These are phyloP conservation scores for Omphalea diandra DNA, from an alignment of 441 rosid genomes.

Conservation along the genomic window DNA sequence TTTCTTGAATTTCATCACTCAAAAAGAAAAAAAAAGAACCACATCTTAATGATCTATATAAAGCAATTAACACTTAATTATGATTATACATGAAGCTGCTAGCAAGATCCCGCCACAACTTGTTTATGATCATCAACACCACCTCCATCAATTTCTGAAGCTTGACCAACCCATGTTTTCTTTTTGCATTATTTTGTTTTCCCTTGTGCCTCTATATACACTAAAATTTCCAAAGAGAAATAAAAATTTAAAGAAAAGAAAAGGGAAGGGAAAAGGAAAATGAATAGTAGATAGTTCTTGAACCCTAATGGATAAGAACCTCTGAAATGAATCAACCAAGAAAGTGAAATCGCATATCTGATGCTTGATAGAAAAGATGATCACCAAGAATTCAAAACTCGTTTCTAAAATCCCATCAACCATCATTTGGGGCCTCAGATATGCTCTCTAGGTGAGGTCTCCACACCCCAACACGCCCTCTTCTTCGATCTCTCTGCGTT, in stretches of 20 bases:
- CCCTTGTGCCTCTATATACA: constrained; percentile 37
- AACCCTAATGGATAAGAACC: constrained; percentile 38
- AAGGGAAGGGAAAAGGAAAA: constrained; percentile 8
- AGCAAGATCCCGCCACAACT: constrained; percentile 19
- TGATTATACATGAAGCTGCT: neutral
- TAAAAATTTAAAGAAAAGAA: neutral
- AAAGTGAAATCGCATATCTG: too few relatives aligned
- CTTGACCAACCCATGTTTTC: neutral
- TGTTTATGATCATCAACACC: constrained; percentile 4
- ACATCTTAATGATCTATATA: neutral
- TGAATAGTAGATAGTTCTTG: constrained; percentile 16
- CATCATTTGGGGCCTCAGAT: constrained; percentile 51
- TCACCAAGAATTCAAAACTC: neutral
- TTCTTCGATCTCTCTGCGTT: constrained; percentile 68
- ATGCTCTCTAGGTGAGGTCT: constrained; percentile 94
- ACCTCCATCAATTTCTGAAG: constrained; percentile 5
- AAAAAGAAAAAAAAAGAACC: neutral
- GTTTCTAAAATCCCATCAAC: neutral
- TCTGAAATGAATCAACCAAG: constrained; percentile 28
- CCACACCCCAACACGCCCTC: constrained; percentile 91
- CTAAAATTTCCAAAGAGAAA: constrained; percentile 7
- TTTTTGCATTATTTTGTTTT: constrained; percentile 12
- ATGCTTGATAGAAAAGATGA: too few relatives aligned
- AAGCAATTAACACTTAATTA: neutral
- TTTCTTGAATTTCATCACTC: neutral